These are phyloP conservation scores for Fusarium buxicola DNA, from an alignment of 2,329 filamentous ascomycete genomes.

Conservation along the genomic window DNA sequence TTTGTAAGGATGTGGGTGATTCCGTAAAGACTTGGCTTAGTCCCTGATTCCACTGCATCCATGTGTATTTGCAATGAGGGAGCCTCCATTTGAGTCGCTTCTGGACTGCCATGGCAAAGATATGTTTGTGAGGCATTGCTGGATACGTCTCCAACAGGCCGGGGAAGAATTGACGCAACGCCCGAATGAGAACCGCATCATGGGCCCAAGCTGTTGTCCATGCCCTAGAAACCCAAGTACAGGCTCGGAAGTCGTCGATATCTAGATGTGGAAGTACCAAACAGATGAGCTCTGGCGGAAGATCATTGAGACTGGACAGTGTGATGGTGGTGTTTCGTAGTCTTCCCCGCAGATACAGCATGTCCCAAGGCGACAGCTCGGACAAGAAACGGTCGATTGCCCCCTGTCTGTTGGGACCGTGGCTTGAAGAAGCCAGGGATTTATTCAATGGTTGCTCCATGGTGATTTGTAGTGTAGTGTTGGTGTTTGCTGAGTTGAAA, in stretches of 20 bases:
- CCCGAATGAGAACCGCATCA: constrained; percentile 27
- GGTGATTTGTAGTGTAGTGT: not conserved
- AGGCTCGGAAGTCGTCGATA: constrained; percentile 43
- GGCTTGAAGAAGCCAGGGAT: not conserved
- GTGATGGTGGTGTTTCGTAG: constrained; percentile 27
- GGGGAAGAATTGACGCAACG: constrained; percentile 45
- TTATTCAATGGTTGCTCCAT: not conserved
- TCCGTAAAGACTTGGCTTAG: constrained; percentile 18
- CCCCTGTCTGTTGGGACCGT: constrained; percentile 5
- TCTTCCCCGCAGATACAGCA: constrained; percentile 42
- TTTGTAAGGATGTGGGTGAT: not conserved
- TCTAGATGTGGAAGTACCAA: constrained; percentile 37
- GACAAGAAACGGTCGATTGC: constrained; percentile 43
- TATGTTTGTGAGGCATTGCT: not conserved
- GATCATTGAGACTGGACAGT: constrained; percentile 42
- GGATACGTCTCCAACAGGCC: constrained; percentile 41
- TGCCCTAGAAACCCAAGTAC: constrained; percentile 41
- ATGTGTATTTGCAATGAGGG: not conserved
- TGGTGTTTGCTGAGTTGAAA: constrained; percentile 3
- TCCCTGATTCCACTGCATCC: constrained; percentile 28
- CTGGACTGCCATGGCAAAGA: constrained; percentile 30
- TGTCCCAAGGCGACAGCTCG: constrained; percentile 45
- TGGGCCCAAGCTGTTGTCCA: constrained; percentile 46
- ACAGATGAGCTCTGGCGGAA: constrained; percentile 47
- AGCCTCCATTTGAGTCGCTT: constrained; percentile 31